Evolutionary conservation across 371 early-diverging fungal genomes (phyloP).

Genomic region (Thermomucor indicae-seudaticae): DNA sequence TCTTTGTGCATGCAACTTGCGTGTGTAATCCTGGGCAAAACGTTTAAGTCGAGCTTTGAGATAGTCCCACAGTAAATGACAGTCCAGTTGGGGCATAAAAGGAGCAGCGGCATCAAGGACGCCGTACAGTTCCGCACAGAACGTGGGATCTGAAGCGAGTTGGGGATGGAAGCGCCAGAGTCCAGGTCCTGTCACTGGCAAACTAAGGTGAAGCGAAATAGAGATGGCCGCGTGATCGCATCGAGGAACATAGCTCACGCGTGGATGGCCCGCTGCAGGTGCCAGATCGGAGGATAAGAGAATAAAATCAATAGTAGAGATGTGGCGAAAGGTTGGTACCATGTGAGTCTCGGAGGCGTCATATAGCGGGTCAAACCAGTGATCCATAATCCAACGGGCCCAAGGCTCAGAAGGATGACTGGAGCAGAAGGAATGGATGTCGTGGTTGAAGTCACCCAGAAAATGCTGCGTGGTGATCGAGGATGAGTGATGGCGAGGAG

Average conservation of each 20-base stretch:
- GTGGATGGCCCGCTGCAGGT: background rate
- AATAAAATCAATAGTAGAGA: slow-evolving; percentile 1
- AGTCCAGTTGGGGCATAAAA: no score
- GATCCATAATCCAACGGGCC: background rate
- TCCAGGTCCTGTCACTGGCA: background rate
- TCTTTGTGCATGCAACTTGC: background rate
- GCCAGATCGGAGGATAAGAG: background rate
- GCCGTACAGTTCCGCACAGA: background rate
- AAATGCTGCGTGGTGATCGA: slow-evolving; percentile 2
- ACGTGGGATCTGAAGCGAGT: background rate
- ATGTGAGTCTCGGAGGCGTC: background rate
- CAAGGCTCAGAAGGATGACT: background rate
- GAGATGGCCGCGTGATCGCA: slow-evolving; percentile 1
- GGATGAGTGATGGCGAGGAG: background rate
- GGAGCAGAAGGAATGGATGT: background rate
- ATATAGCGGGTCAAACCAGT: slow-evolving; percentile 2
- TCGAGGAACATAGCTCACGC: background rate
- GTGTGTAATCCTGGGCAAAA: background rate
- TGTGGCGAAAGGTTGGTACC: background rate
- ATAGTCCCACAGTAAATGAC: background rate
- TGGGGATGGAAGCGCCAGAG: slow-evolving; percentile 2
- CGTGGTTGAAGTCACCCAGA: slow-evolving; percentile 7
- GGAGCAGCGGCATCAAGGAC: background rate
- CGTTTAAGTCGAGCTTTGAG: background rate
- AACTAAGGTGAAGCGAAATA: background rate